A percentile compares a stretch with the other conserved stretches of the same genome.
These are phyloP conservation scores for Alternaria sp. DNA, from an alignment of 2,329 filamentous ascomycete species.

Conservation along the genomic window DNA sequence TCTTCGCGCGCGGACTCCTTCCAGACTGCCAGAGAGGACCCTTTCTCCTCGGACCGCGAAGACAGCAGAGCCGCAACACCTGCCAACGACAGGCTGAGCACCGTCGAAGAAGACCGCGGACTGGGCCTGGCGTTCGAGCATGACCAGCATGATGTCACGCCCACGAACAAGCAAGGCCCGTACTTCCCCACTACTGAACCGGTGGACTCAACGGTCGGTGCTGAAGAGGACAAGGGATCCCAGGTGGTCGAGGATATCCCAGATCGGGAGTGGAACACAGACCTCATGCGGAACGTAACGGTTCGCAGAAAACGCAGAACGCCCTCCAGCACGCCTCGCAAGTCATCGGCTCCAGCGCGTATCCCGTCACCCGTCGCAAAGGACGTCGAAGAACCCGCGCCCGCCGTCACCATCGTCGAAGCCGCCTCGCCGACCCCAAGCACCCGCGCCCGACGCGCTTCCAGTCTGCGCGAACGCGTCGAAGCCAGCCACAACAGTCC, in stretches of 20 bases:
- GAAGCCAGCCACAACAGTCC: slow-evolving; percentile 42
- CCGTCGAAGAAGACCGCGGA: slow-evolving; percentile 40
- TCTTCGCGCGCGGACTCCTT: slow-evolving; percentile 56
- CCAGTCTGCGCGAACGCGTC: slow-evolving; percentile 42
- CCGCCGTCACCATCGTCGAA: slow-evolving; percentile 15
- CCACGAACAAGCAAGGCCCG: slow-evolving; percentile 30
- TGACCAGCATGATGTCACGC: slow-evolving; percentile 40
- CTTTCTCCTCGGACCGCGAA: slow-evolving; percentile 41
- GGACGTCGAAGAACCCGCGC: background rate
- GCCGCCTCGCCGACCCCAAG: slow-evolving; percentile 29
- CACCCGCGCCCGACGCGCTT: slow-evolving; percentile 27
- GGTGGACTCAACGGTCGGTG: slow-evolving; percentile 16
- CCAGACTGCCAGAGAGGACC: slow-evolving; percentile 53
- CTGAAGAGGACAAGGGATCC: slow-evolving; percentile 21
- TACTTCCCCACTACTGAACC: slow-evolving; percentile 15
- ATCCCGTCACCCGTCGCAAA: background rate
- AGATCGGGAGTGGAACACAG: slow-evolving; percentile 49
- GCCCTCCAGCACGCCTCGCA: slow-evolving; percentile 27
- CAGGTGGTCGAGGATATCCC: slow-evolving; percentile 34
- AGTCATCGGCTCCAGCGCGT: slow-evolving; percentile 15
- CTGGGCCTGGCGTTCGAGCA: slow-evolving; percentile 46
- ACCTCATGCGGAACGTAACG: slow-evolving; percentile 52
- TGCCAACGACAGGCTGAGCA: slow-evolving; percentile 31
- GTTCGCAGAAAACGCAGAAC: slow-evolving; percentile 44
- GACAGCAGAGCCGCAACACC: slow-evolving; percentile 40